Percentiles rank a stretch among this genome's conserved stretches.
These are phyloP conservation scores for Podospora didyma DNA, from an alignment of 495 filamentous ascomycete genomes.

Conservation along the genomic window DNA sequence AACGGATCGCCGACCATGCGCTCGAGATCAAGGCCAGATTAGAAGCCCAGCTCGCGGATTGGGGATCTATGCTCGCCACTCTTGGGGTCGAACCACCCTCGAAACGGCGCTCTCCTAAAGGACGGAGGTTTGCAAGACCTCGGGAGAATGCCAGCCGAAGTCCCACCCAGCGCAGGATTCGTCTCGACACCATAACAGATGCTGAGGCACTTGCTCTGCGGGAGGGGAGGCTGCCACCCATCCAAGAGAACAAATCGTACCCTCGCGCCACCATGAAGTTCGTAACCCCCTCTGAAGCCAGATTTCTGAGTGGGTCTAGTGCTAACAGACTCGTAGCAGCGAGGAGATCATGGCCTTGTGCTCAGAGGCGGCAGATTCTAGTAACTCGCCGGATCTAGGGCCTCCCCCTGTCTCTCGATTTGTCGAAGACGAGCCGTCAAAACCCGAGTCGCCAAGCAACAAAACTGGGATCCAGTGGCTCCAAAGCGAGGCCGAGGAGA, in stretches of 20 bases:
- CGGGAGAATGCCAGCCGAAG: slow-evolving; percentile 30
- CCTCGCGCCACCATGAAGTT: slow-evolving; percentile 73
- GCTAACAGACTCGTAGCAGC: slow-evolving; percentile 19
- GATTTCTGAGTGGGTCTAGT: not conserved
- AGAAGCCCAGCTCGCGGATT: slow-evolving; percentile 64
- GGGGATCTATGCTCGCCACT: slow-evolving; percentile 59
- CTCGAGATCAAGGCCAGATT: slow-evolving; percentile 65
- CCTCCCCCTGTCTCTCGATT: slow-evolving; percentile 62
- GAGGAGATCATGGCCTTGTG: slow-evolving; percentile 48
- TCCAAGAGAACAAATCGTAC: slow-evolving; percentile 76
- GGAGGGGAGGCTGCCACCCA: slow-evolving; percentile 72
- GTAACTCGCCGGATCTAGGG: slow-evolving; percentile 62
- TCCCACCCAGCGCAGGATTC: slow-evolving; percentile 39
- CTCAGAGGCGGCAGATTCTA: slow-evolving; percentile 42
- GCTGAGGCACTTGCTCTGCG: slow-evolving; percentile 49
- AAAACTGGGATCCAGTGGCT: slow-evolving; percentile 14
- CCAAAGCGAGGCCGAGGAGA: slow-evolving; percentile 15
- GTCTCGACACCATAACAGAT: slow-evolving; percentile 44
- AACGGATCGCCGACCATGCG: slow-evolving; percentile 56
- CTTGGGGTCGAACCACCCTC: slow-evolving; percentile 50
- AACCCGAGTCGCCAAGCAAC: slow-evolving; percentile 41
- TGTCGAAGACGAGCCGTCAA: slow-evolving; percentile 59
- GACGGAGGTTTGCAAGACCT: slow-evolving; percentile 25
- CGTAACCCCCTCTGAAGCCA: slow-evolving; percentile 19
- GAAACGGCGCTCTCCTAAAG: slow-evolving; percentile 34